Evolutionary conservation across 768 basidiomycete genomes (phyloP), one percentile per base, ranked within the genome.

Genomic region (Suillus bovinus): DNA sequence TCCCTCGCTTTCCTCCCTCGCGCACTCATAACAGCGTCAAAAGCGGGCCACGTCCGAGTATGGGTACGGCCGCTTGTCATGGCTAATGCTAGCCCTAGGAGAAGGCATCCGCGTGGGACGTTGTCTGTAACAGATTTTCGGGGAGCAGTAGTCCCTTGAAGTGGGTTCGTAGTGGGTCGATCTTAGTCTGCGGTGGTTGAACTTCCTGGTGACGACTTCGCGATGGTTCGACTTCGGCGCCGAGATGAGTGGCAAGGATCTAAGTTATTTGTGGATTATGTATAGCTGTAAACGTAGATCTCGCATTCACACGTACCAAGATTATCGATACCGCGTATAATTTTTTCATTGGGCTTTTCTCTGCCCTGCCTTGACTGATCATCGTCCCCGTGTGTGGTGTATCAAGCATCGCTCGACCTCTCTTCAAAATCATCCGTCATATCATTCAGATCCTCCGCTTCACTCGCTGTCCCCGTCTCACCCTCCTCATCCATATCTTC

Each of bases 31-130:
- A 95, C 94, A 0, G 83, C 87, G n/a, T 88, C 88, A 3, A 90
- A 91, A 68, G 76, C 76, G 2, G 94, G 94, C 0, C 81, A 86
- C 60, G 83, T 96, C 68, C 93, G 89, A 73, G 79, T 94, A 59
- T 99, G 94, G 93, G 83, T 93, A 34, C 80, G 91, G 24, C 91
- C 91, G 20, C 80, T 93, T 44, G 83, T 83, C 3, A 71, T 82
- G 47, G 75, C 76, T 3, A 62, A 65, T 33, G 67, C 64, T 7
- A 68, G 64, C 44, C 31, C 66, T 7, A 73, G 68, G 47, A 69
- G 74, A 38, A 69, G 67, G 27, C 71, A 76, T 50, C 67, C 64
- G n/a, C 74, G 70, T 27, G 75, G 75, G 41, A 64, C 61, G 8
- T 59, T 71, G 53, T 75, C 74, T 5, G 67, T 74, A 65, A 74